Base-by-base conservation (phyloP, 2,329 filamentous ascomycete genomes). In the Colletotrichum lindemuthianum region DNA sequence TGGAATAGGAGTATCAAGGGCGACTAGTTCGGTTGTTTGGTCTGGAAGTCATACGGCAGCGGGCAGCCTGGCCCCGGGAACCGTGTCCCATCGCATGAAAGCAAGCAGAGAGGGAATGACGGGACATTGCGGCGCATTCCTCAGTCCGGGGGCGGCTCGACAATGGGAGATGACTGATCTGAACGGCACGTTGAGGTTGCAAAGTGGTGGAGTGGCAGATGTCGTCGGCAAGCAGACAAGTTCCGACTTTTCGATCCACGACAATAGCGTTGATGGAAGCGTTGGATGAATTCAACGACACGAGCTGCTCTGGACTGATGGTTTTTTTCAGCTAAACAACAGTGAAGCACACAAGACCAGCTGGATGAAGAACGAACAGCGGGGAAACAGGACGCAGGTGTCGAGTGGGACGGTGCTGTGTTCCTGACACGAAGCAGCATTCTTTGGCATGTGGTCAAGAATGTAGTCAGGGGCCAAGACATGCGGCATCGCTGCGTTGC, bases 81-180 rank as follows among this genome's bases (percentile, higher is more conserved):
- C 40, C 48, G 45, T 50, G 24, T 40, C 45, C 36, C 45, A n/a
- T 52, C 47, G 47, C 12, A 40, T 16, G 40, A 39, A 61, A 55
- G 51, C 50, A 51, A 60, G 43, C 39, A 45, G 40, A 47, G 40
- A 51, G 59, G 56, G 66, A 70, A 70, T 69, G 66, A 36, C 15
- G 49, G 50, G 61, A 67, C 57, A 67, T 67, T 68, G 63, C 56
- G 24, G 32, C 24, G 55, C 69, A 68, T 69, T 69, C 67, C 65
- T 54, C 36, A 44, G 41, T 33, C n/a, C 41, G 44, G 48, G 44
- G n/a, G 41, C 58, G 51, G 49, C 56, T 34, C 45, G 37, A 51
- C 48, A 65, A 52, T 49, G 13, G 24, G 43, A 51, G 24, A 41
- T 34, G 55, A 52, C 12, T 36, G 55, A 45, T 53, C 37, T 16